Evolutionary conservation across 1,139 yeast species (phyloP).

Genomic region (Suhomyces choctaworum): DNA sequence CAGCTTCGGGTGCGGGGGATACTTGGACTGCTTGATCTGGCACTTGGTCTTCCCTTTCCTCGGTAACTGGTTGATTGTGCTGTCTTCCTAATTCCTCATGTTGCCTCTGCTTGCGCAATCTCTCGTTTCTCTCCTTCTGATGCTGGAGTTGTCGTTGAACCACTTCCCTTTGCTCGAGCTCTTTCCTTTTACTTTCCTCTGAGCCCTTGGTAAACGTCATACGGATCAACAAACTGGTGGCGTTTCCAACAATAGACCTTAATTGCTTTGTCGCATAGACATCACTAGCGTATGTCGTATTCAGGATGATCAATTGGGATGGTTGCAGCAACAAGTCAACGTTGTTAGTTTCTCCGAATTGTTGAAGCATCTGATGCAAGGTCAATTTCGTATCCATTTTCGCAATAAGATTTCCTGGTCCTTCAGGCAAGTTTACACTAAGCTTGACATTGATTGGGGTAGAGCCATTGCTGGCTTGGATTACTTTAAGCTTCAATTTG

Average conservation of each 20-base stretch:
- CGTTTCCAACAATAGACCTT: conserved; percentile 16
- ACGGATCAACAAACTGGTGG: conserved; percentile 23
- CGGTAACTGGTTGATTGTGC: neutral
- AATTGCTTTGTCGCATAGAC: conserved; percentile 12
- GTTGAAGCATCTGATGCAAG: conserved; percentile 11
- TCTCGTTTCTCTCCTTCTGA: conserved; percentile 17
- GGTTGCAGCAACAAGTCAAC: conserved; percentile 8
- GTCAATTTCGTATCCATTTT: conserved; percentile 11
- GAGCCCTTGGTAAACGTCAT: conserved; percentile 19
- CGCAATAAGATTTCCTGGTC: conserved; percentile 10
- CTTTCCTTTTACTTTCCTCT: conserved; percentile 12
- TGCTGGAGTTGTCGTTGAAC: conserved; percentile 22
- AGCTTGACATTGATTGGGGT: conserved; percentile 15
- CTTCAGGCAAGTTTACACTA: conserved; percentile 9
- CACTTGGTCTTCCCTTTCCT: neutral
- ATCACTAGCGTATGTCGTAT: conserved; percentile 10
- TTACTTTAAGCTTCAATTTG: conserved; percentile 27
- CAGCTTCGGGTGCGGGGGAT: neutral
- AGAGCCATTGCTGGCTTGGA: conserved; percentile 7
- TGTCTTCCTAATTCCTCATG: conserved; percentile 8
- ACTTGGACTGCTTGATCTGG: neutral
- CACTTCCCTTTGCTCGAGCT: conserved; percentile 22
- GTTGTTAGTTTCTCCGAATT: conserved; percentile 10
- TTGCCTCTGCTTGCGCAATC: conserved; percentile 10
- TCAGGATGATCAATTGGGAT: conserved; percentile 15